Evolutionary conservation across 106 monocot genomes (phyloP), one percentile per base, ranked within the genome.

Genomic region (Narthecium ossifragum): DNA sequence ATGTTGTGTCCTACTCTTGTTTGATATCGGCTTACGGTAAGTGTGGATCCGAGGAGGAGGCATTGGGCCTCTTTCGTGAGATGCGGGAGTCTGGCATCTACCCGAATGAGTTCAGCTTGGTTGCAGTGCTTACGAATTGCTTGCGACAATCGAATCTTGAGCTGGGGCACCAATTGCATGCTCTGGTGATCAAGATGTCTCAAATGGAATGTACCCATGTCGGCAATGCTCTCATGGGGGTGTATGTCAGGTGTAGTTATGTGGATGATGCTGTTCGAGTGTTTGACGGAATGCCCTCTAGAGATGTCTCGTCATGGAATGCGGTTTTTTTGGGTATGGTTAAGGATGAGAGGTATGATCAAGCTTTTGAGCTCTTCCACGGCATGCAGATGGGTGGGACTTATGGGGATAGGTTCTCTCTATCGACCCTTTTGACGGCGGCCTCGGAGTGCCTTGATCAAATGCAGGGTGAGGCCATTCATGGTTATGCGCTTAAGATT

Each of bases 281-380:
- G 63, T 88, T 88, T 41, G 79, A 46, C 2, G 66, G 57, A 68
- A 83, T 90, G 80, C 30, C 26, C 4, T 46, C 66, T 5, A 78
- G 73, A 59, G 86, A 96, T 55, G 83, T 75, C 18, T 78, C 86
- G 1, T 96, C 94, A 9, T 96, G 90, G 90, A 96, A 90, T 55
- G 75, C 94, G 0, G 51, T 80, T 22, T 62, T 90, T 21, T 65
- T 66, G 6, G 90, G 80, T 22, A 68, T 84, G 80, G 78, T 86
- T 4, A 68, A 78, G 70, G 83, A 75, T 0, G 38, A 63, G 6
- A 73, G 83, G 30, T 78, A 78, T 41, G 30, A 18, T 17, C 65
- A 75, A 20, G 90, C 83, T 4, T 68, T 96, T 55, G 43, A 73
- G 40, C 50, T 78, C 20, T 96, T 90, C 46, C 15, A 49, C 27